phyloP scores from a whole-genome alignment of 148 eudicot genomes.

The Polygonum aviculare region DNA sequence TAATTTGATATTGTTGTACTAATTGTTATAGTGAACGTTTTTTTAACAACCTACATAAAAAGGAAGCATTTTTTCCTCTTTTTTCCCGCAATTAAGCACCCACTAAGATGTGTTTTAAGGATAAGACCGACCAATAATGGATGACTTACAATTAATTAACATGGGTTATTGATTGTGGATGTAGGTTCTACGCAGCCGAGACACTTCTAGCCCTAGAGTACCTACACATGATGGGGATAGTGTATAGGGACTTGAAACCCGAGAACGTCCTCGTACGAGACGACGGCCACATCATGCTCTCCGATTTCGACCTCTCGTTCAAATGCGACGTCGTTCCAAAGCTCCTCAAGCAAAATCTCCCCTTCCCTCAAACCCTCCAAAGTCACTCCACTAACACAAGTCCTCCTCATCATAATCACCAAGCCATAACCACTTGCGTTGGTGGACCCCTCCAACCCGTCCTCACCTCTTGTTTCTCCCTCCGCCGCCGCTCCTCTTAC shows the following conservation, averaged over 20 bases:
- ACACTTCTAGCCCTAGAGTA: constrained; percentile 43
- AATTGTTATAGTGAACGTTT: too few relatives aligned
- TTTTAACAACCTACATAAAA: too few relatives aligned
- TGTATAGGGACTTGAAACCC: constrained; percentile 45
- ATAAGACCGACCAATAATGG: neutral
- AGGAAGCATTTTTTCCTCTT: neutral
- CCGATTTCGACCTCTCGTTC: constrained; percentile 43
- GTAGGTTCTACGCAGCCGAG: constrained; percentile 49
- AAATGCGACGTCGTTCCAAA: constrained; percentile 26
- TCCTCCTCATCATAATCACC: neutral
- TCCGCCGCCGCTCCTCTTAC: neutral
- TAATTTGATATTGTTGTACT: neutral
- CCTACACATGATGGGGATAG: constrained; percentile 46
- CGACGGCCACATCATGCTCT: constrained; percentile 46
- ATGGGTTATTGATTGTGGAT: neutral
- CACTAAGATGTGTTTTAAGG: constrained; percentile 5
- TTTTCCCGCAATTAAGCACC: neutral
- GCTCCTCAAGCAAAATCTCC: constrained; percentile 11
- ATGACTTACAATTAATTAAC: neutral
- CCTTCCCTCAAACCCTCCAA: neutral
- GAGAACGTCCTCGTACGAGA: constrained; percentile 39
- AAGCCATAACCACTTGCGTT: constrained; percentile 14
- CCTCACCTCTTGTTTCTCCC: constrained; percentile 20
- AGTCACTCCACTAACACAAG: constrained; percentile 3
- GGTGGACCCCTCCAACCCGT: constrained; percentile 12